A percentile compares a stretch with the other conserved stretches of the same genome.
These are phyloP conservation scores for Diutina neorugosa DNA, from an alignment of 1,139 yeast genomes.

Conservation along the genomic window DNA sequence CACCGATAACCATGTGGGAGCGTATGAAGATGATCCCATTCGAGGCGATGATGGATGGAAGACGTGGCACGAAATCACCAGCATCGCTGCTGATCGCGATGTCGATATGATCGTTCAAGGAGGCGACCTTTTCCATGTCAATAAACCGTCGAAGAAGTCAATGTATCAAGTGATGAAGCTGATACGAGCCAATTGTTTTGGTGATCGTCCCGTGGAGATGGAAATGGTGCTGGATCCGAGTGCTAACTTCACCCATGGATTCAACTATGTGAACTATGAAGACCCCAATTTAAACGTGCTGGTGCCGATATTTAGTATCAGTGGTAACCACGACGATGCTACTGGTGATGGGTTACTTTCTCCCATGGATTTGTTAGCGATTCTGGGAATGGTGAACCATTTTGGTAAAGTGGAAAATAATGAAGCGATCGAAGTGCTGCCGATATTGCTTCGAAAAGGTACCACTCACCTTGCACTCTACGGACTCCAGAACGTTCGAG, in stretches of 20 bases:
- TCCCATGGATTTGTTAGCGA: constrained; percentile 77
- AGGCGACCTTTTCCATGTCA: constrained; percentile 87
- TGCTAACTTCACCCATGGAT: constrained; percentile 41
- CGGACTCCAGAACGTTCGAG: constrained; percentile 82
- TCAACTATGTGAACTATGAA: constrained; percentile 71
- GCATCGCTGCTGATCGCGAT: constrained; percentile 55
- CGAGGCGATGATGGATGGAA: constrained; percentile 85
- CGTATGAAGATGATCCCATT: constrained; percentile 78
- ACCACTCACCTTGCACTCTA: constrained; percentile 70
- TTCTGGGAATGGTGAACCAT: constrained; percentile 76
- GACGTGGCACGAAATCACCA: constrained; percentile 76
- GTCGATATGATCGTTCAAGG: constrained; percentile 88
- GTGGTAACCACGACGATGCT: constrained; percentile 96
- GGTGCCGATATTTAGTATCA: constrained; percentile 86
- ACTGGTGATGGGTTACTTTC: constrained; percentile 81
- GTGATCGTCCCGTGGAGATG: constrained; percentile 80
- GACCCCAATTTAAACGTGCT: constrained; percentile 84
- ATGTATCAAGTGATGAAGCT: constrained; percentile 74
- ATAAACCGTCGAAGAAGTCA: constrained; percentile 80
- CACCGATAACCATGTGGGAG: constrained; percentile 96
- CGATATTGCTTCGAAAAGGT: constrained; percentile 76
- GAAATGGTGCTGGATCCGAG: constrained; percentile 76
- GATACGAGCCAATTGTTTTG: constrained; percentile 63
- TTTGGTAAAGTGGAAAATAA: constrained; percentile 76
- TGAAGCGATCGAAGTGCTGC: constrained; percentile 66